Evolutionary conservation across 2,329 filamentous ascomycete genomes (phyloP).

Genomic region (Chalaropsis thielavioides): DNA sequence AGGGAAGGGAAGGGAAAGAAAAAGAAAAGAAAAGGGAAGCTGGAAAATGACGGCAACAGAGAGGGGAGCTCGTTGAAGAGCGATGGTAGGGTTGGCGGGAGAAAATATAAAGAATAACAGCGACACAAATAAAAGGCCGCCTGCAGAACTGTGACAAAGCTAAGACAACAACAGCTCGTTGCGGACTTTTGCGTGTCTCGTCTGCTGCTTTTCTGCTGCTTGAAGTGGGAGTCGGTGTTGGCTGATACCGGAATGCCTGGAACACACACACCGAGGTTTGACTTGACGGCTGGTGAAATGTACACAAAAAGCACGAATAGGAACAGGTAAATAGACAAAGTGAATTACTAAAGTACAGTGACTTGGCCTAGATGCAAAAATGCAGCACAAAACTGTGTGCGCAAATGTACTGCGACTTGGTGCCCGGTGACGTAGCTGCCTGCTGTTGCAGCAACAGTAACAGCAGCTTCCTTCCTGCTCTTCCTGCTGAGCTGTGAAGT

Average conservation of each 20-base stretch:
- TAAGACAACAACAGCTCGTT: not conserved
- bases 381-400: not conserved
- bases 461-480: not conserved
- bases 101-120: too few species aligned
- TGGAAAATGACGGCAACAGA: not conserved
- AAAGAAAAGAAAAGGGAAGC: not conserved
- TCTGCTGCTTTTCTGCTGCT: not conserved
- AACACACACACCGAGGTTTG: not conserved
- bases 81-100: too few species aligned
- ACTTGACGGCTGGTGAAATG: not conserved
- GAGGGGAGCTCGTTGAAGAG: not conserved
- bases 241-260: not conserved
- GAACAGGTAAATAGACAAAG: not conserved
- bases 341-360: not conserved
- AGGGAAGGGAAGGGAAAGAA: not conserved
- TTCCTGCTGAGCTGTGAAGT: not conserved
- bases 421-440: constrained; percentile 1
- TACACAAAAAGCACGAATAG: not conserved
- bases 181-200: not conserved
- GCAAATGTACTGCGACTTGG: not conserved
- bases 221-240: not conserved
- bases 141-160: not conserved
- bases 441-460: not conserved
- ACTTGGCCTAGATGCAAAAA: not conserved
- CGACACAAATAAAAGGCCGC: not conserved